A percentile compares a stretch with the other conserved stretches of the same genome.
phyloP scores from a whole-genome alignment of 208 protist species.

The Leptomonas pyrrhocoris region DNA sequence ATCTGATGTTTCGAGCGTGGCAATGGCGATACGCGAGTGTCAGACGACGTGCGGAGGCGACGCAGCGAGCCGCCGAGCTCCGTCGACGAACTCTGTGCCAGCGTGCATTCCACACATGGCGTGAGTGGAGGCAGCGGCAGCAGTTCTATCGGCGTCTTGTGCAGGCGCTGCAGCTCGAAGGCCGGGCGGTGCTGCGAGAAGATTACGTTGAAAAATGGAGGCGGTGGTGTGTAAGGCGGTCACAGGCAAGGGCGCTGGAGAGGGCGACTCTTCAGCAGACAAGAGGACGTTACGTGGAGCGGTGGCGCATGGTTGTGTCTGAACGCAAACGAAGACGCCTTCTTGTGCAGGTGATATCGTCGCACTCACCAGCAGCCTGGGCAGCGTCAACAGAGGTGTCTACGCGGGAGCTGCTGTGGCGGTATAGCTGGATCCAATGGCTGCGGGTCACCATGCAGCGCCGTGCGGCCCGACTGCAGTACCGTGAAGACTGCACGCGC shows the following conservation, averaged over 20 bases:
- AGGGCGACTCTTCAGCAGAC: background rate
- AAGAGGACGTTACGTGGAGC: background rate
- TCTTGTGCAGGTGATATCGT: background rate
- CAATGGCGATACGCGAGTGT: constrained; percentile 44
- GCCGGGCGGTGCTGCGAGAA: background rate
- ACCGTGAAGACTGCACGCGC: background rate
- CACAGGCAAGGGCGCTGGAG: background rate
- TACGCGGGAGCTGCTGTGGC: constrained; percentile 5
- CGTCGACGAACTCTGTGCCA: constrained; percentile 1
- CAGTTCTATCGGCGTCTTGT: background rate
- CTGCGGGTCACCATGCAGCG: constrained; percentile 25
- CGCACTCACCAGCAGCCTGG: constrained; percentile 16
- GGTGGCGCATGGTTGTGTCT: background rate
- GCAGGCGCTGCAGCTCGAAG: background rate
- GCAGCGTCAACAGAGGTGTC: background rate
- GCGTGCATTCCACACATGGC: constrained; percentile 1
- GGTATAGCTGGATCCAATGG: constrained; percentile 37
- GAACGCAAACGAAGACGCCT: background rate
- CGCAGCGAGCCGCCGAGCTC: background rate
- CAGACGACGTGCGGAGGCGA: background rate
- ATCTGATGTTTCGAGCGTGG: constrained; percentile 70
- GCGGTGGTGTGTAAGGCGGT: background rate
- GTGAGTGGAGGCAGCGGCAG: constrained; percentile 7
- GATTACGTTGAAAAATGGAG: constrained; percentile 13
- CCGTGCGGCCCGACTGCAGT: constrained; percentile 22